A percentile compares a stretch with the other conserved stretches of the same genome.
phyloP scores from a whole-genome alignment of 2,329 filamentous ascomycete genomes.

The Neofusicoccum kwambonambiense region DNA sequence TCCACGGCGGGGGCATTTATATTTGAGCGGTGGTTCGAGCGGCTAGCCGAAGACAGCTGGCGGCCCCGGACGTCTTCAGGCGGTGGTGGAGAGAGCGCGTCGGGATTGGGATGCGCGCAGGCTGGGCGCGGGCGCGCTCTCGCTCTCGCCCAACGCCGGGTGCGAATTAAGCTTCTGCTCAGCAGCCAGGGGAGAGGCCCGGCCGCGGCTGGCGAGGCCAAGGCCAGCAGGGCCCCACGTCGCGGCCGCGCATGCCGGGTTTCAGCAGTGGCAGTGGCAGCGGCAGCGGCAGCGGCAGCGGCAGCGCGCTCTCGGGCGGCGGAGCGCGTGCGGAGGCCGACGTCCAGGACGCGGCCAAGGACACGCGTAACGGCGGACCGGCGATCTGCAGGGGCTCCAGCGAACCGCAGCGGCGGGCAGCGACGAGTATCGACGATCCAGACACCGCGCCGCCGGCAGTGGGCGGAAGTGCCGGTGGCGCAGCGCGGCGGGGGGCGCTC shows the following conservation, averaged over 20 bases:
- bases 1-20: slow-evolving; percentile 21
- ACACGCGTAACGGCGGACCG: background rate
- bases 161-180: slow-evolving; percentile 2
- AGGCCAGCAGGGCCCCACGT: too few species aligned
- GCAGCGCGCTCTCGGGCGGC: background rate
- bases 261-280: background rate
- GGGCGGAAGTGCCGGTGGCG: background rate
- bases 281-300: too few species aligned
- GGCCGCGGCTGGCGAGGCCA: too few species aligned
- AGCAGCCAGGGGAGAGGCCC: too few species aligned
- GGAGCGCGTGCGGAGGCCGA: background rate
- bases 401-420: background rate
- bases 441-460: background rate
- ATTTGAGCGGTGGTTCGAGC: background rate
- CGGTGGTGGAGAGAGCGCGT: slow-evolving; percentile 12
- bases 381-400: slow-evolving; percentile 12
- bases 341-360: background rate
- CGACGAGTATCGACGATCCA: background rate
- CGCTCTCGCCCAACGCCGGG: background rate
- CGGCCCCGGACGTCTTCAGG: slow-evolving; percentile 5
- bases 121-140: slow-evolving; percentile 1
- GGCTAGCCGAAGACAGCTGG: background rate
- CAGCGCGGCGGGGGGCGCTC: too few species aligned
- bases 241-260: background rate
- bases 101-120: slow-evolving; percentile 16